Evolutionary conservation across 371 early-diverging fungal species (phyloP), one percentile per base, ranked within the genome.

Genomic region (Pancytospora philotis): DNA sequence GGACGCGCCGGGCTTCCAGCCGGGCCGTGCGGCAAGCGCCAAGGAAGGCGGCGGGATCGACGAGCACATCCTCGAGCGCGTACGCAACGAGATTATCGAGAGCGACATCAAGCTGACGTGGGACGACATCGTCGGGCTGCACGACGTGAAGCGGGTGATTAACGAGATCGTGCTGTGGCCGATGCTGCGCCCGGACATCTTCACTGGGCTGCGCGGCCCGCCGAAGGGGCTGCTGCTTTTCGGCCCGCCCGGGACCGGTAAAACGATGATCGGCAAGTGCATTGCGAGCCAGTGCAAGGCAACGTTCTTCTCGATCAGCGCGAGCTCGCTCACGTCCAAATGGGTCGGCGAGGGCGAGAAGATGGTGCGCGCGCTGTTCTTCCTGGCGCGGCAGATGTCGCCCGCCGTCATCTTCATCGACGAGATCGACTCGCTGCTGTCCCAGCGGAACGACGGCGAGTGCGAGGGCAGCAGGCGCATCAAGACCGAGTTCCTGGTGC

Each of bases 281-380:
- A 88, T 92, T 0, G 95, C 95, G 0, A 85, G 86, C 0, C 91
- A 93, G 72, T 87, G 89, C 0, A 83, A 86, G 1, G 90, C 93
- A 19, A 90, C 89, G 49, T 97, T 95, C 79, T 85, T 95, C 73
- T 83, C 89, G 1, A 85, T 97, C 32, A 85, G 86, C 70, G 85
- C 89, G 0, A 88, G 89, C 6, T 87, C 90, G 3, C 81, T 93
- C 37, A 91, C 91, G 0, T 88, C 88, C 10, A 92, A 92, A 75
- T 93, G 91, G 90, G 86, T 91, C 13, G 93, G 93, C 30, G 93
- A 93, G 72, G 90, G 91, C 37, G 94, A 93, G 66, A 91, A 91
- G 78, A 87, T 92, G 89, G 91, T 88, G 0, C 84, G 91, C 0
- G 89, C 90, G 16, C 75, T 93, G 45, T 93, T 93, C 83, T 87